Evolutionary conservation across 768 basidiomycete species (phyloP), one percentile per base, ranked within the genome.

Genomic region (Collybiopsis luxurians): DNA sequence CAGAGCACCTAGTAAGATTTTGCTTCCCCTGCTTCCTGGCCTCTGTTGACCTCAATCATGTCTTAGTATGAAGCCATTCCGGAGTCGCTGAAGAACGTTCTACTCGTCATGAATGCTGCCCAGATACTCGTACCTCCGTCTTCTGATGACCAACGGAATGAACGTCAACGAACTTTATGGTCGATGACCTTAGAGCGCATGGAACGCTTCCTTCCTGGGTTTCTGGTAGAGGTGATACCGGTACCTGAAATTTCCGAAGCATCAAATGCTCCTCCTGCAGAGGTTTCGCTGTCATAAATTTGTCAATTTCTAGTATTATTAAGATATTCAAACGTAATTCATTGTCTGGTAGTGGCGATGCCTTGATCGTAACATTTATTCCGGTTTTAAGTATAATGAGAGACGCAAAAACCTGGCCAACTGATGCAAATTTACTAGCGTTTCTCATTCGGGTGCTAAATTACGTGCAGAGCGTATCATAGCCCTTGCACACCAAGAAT

Each of bases 1-100:
- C 85, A 44, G 95, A 95, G 66, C 92, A 93, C 65, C 71, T 97
- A 75, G 96, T 96, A 62, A 64, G 89, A 78, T 5, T 19, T 38
- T 30, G 28, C 53, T 30, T 34, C 50, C n/a, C 60, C 42, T 61
- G 39, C 9, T n/a, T 13, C 47, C 30, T 21, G 36, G 12, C 27
- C 7, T 27, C n/a, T 23, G 10, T 21, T 34, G 23, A 39, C 28
- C 19, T 26, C 26, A 34, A 13, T 34, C 31, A 17, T 28, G 4
- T 36, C 4, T 7, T 31, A 98, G 96, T 87, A 88, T 68, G 97
- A 99, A 69, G 96, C 96, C 0, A 81, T 97, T 19, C 94, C 93
- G 1, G 97, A 99, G 71, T 95, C 95, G 1, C 79, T 99, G 64
- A 98, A 98, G 75, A 98, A 98, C 66, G 91, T 96, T 48, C 74